Base-by-base conservation (phyloP, 2,329 filamentous ascomycete genomes). In the Fusarium sp. region DNA sequence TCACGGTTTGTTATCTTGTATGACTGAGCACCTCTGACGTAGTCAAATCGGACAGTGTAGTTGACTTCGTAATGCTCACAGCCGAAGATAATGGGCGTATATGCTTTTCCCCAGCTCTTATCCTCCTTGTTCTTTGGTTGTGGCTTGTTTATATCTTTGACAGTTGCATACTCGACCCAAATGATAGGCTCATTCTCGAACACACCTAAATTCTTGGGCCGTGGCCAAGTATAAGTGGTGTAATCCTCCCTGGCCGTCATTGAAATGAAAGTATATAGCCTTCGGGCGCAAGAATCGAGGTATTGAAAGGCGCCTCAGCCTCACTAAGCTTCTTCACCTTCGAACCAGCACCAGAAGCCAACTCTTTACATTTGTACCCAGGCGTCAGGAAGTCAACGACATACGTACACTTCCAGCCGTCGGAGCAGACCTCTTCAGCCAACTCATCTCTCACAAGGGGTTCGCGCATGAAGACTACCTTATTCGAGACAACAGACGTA, bases 181-280 rank as follows among this genome's bases (percentile, higher is more conserved):
- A 72, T 51, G 1, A 73, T 46, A 7, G 73, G 68, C n/a, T 75
- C 64, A 2, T 69, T 57, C 2, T 54, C 60, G 10, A 72, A 69
- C 0, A 44, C 48, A 0, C 60, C 64, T 6, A 70, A 1, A 2
- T 59, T 41, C 7, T 42, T 46, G 0, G 63, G 69, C 11, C 18
- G 60, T 1, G 56, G 56, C 1, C 4, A 35, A 52, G 0, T 5
- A 7, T 0, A 6, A 0, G 6, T 6, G 9, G 10, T 31, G 11
- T 66, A 68, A 11, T 63, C 52, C 4, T 59, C 42, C 16, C 27
- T 16, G 4, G 14, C 5, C 2, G 45, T 8, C 3, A 8, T 6
- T 8, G 39, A 55, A 3, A 18, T 1, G 5, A 63, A 75, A 0
- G 18, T 33, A 5, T 15, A 15, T 14, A 21, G 19, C 65, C 52